Conservation (phyloP, 805 yeast species). For the Ogataea methanolica region DNA sequence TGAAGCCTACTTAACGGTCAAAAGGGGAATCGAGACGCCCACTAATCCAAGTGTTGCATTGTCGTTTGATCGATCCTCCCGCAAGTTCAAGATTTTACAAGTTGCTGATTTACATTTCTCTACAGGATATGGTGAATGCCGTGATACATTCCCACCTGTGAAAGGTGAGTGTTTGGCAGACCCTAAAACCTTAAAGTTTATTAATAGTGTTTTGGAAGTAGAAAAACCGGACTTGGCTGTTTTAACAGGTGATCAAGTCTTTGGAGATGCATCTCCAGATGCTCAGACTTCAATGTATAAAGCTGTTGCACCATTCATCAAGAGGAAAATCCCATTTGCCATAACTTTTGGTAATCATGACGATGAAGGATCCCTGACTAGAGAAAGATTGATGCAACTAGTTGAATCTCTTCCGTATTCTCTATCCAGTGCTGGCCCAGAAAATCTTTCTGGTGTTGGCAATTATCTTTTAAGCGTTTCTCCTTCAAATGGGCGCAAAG, state of each 20-base stretch:
- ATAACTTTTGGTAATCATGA: slow-evolving; percentile 91
- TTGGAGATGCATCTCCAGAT: slow-evolving; percentile 77
- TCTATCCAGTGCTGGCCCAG: slow-evolving; percentile 58
- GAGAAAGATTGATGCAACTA: slow-evolving; percentile 57
- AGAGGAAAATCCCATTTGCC: slow-evolving; percentile 74
- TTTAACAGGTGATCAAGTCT: slow-evolving; percentile 87
- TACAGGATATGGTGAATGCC: slow-evolving; percentile 77
- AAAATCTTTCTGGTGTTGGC: slow-evolving; percentile 73
- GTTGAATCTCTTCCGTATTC: slow-evolving; percentile 63
- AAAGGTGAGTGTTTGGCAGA: slow-evolving; percentile 70
- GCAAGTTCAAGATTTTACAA: slow-evolving; percentile 74
- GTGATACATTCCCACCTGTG: slow-evolving; percentile 58
- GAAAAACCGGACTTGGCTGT: slow-evolving; percentile 86
- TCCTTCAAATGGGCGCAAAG: slow-evolving; percentile 29
- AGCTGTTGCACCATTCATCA: slow-evolving; percentile 64
- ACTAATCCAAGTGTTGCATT: slow-evolving; percentile 4
- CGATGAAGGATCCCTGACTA: slow-evolving; percentile 69
- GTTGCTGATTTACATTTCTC: slow-evolving; percentile 89
- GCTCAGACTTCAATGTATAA: slow-evolving; percentile 79
- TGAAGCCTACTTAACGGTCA: slow-evolving; percentile 31
- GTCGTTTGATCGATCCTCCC: slow-evolving; percentile 23
- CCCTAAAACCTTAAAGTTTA: slow-evolving; percentile 56
- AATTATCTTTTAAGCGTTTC: slow-evolving; percentile 61
- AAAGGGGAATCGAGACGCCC: slow-evolving; percentile 20
- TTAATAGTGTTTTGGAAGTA: slow-evolving; percentile 57